Conservation (phyloP, 305 asterid genomes). For the Petunia hybrid region DNA sequence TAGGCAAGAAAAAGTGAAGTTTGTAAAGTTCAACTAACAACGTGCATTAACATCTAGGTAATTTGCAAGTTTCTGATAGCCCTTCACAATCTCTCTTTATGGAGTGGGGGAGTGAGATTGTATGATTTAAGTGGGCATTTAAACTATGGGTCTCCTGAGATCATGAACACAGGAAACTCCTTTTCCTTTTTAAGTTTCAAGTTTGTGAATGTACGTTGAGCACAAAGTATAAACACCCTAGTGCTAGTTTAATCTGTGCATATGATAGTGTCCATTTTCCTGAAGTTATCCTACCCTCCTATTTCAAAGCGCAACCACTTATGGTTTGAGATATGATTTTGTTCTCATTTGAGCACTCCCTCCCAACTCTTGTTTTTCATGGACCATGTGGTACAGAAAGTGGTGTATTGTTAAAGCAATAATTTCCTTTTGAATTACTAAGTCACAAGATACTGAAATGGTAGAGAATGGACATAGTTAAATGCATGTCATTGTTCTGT, state of each 20-base stretch:
- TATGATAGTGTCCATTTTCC: background rate
- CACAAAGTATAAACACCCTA: background rate
- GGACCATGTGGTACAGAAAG: slow-evolving; percentile 18
- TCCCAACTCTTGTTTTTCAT: background rate
- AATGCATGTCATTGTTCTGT: background rate
- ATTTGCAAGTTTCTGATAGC: slow-evolving; percentile 2
- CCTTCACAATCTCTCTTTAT: background rate
- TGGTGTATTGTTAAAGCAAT: background rate
- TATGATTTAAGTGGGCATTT: background rate
- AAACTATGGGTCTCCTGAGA: background rate
- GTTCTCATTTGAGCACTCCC: background rate
- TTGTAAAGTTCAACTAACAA: too few relatives aligned
- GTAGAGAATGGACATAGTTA: slow-evolving; percentile 13
- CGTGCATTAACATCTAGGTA: background rate
- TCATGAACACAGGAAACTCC: background rate
- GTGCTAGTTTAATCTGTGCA: background rate
- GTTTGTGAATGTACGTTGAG: background rate
- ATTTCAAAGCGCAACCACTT: background rate
- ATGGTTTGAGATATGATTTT: background rate
- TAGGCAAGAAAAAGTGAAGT: too few relatives aligned
- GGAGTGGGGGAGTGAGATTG: background rate
- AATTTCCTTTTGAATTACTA: background rate
- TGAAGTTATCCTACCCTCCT: background rate
- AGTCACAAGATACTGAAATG: slow-evolving; percentile 25
- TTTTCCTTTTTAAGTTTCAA: background rate